These are phyloP conservation scores for Fusarium protoensiforme DNA, from an alignment of 2,329 filamentous ascomycete genomes.

Conservation along the genomic window DNA sequence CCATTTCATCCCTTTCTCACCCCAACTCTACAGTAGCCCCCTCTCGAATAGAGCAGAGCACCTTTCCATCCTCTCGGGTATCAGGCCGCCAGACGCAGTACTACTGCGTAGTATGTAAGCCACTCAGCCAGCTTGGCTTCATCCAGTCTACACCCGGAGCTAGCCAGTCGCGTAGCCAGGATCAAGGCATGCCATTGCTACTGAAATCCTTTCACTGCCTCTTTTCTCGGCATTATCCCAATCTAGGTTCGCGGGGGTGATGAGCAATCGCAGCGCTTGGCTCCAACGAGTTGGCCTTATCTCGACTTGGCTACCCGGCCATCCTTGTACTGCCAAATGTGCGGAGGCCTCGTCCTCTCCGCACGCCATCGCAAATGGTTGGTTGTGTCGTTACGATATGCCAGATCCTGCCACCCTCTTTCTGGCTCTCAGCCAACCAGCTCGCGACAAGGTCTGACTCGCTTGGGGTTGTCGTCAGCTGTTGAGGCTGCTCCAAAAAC, in stretches of 20 bases:
- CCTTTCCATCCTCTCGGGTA: not conserved
- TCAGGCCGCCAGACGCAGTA: not conserved
- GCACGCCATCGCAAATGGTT: not conserved
- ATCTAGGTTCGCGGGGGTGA: constrained; percentile 4
- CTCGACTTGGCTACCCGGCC: not conserved
- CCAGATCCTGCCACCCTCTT: not conserved
- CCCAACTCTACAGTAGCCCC: not conserved
- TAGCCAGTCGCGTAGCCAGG: constrained; percentile 1
- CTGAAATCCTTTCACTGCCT: not conserved
- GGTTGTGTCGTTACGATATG: not conserved
- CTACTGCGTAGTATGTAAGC: not conserved
- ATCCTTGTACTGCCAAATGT: not conserved
- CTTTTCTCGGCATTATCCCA: not conserved
- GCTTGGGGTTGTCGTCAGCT: not conserved
- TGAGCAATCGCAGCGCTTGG: not conserved
- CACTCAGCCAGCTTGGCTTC: not conserved
- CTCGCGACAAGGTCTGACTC: not conserved
- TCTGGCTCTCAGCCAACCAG: not conserved
- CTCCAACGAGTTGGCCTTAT: not conserved
- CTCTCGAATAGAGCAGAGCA: not conserved
- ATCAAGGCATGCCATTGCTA: not conserved
- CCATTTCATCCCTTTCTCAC: constrained; percentile 15
- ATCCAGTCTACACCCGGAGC: not conserved
- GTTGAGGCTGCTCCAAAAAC: not conserved
- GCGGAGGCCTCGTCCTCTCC: constrained; percentile 1